Conservation (phyloP, 106 monocot species). For the Gastrodia elata region DNA sequence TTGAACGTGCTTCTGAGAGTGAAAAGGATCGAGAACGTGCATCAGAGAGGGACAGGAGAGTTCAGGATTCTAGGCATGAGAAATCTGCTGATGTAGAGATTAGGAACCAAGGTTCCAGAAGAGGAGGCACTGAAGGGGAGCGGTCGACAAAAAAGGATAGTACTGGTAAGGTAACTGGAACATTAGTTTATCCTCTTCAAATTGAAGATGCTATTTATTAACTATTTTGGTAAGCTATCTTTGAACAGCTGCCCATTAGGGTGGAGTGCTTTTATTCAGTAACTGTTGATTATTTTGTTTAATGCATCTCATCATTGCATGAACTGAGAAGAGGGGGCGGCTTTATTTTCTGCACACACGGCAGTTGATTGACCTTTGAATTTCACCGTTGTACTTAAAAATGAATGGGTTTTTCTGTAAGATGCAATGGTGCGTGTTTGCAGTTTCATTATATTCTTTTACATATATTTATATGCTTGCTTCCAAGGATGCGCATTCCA, state of each 20-base stretch:
- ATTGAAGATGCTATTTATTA: neutral
- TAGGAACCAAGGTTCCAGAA: conserved; percentile 3
- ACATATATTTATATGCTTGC: neutral
- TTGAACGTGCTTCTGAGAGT: conserved; percentile 9
- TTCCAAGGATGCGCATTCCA: neutral
- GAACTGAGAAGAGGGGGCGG: neutral
- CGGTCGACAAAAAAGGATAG: conserved; percentile 12
- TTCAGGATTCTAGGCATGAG: conserved; percentile 18
- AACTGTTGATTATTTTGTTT: neutral
- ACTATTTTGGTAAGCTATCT: conserved; percentile 1
- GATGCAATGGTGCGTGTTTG: neutral
- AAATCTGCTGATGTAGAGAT: conserved; percentile 12
- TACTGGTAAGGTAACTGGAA: conserved; percentile 20
- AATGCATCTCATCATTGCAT: neutral
- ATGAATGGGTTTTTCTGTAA: neutral
- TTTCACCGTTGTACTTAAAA: no score
- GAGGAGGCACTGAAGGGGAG: conserved; percentile 14
- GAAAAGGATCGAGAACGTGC: conserved; percentile 23
- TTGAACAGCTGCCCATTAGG: neutral
- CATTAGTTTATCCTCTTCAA: neutral
- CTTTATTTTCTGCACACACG: neutral
- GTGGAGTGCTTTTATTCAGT: neutral
- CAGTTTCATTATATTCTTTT: neutral
- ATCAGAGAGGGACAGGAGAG: conserved; percentile 21
- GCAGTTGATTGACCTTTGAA: neutral